Conservation (phyloP, 2,329 filamentous ascomycete species). For the Fonsecaea multimorphosa region DNA sequence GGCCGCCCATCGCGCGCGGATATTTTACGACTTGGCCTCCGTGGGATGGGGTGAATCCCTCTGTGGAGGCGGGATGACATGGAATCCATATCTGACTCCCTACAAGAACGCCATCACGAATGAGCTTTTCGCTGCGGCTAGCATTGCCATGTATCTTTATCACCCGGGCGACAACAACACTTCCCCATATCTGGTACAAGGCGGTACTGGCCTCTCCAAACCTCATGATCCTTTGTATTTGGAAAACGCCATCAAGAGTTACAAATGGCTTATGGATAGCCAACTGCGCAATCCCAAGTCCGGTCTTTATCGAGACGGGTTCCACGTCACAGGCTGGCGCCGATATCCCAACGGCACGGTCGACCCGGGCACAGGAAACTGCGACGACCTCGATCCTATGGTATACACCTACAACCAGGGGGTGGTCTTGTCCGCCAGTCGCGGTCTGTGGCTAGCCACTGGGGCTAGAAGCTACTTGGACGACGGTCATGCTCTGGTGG, state of each 20-base stretch:
- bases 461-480: constrained; percentile 72
- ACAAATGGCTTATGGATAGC: constrained; percentile 77
- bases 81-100: constrained; percentile 78
- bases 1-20: constrained; percentile 80
- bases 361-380: constrained; percentile 70
- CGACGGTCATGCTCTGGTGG: constrained; percentile 80
- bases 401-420: constrained; percentile 97
- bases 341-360: constrained; percentile 53
- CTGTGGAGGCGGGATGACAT: constrained; percentile 87
- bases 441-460: constrained; percentile 79
- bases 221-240: constrained; percentile 70
- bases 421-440: constrained; percentile 80
- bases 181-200: constrained; percentile 65
- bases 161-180: constrained; percentile 80
- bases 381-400: constrained; percentile 83
- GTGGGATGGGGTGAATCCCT: constrained; percentile 81
- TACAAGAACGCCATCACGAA: constrained; percentile 99
- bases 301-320: constrained; percentile 85
- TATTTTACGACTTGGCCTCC: constrained; percentile 84
- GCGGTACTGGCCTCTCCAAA: constrained; percentile 41
- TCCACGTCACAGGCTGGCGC: constrained; percentile 74
- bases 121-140: constrained; percentile 83
- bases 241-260: constrained; percentile 74
- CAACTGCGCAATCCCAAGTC: constrained; percentile 75
- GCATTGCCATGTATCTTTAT: constrained; percentile 85